Evolutionary conservation across 192 early-diverging fungal species (phyloP), one percentile per base, ranked within the genome.

Genomic region (Dispira simplex): DNA sequence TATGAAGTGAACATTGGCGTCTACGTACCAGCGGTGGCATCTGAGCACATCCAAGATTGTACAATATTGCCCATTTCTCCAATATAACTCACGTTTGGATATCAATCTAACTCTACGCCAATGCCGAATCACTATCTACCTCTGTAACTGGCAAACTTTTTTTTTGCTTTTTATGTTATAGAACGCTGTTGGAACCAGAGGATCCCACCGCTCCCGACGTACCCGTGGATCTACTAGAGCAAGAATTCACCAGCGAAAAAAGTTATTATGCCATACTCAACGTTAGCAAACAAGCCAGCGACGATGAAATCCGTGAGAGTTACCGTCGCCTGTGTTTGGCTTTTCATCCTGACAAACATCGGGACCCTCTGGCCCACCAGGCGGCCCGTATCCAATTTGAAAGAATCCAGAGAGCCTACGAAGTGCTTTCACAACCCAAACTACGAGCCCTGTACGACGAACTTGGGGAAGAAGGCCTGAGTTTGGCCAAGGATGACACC

Each of bases 391-490:
- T 73, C 3, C 80, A 88, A 64, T 91, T 91, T 65, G 84, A 88
- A 57, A 65, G 68, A n/a, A 88, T 90, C 64, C 80, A 85, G 67
- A 80, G 78, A 63, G 89, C 89, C 1, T 87, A 90, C 72, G 87
- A 91, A 86, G 85, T 97, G 25, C 78, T 99, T 13, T 81, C 81
- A 13, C 86, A 97, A 72, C 70, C 81, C 13, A 77, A 83, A 25
- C 81, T 83, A 64, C 76, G 93, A 44, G 81, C 84, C 2, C 83
- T 91, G 27, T 99, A 97, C 71, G 97, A 99, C 71, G 83, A 82
- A 46, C 92, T 90, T 53, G 93, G 94, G n/a, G 91, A 93, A 65
- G 83, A 90, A 66, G 93, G 93, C 39, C 67, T 97, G 27, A 73
- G 68, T 44, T 69, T 78, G 23, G 74, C 68, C 60, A 77, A 72